Evolutionary conservation across 1,284 basidiomycete species (phyloP), one percentile per base, ranked within the genome.

Genomic region (Cutaneotrichosporon spelunceum): DNA sequence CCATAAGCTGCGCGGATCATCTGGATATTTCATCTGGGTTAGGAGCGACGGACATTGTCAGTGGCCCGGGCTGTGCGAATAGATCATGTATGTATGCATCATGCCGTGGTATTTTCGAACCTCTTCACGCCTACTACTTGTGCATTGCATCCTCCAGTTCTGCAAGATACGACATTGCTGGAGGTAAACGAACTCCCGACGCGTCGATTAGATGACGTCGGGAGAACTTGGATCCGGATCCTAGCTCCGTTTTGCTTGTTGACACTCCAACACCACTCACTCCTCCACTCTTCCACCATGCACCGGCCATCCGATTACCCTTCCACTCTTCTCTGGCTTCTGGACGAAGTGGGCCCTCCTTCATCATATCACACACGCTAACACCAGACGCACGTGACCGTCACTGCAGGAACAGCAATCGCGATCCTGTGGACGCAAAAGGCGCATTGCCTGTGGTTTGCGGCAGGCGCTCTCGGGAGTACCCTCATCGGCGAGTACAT

Each of bases 361-460:
- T n/a, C 30, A 11, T 1, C 4, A 10, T 4, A 4, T 14, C 49
- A 11, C 44, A 13, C 6, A 39, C 11, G 27, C 52, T 56, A 16
- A 57, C 42, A 4, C 0, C 52, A 81, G 79, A 79, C 79, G 9
- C 77, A 80, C 53, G 69, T 79, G 23, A 83, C 81, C 23, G 86
- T 91, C n/a, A 87, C 84, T 5, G 72, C 75, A 21, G 66, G 86
- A 48, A 87, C 87, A 1, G 85, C 85, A 7, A 61, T 76, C 26
- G 78, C 83, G 58, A 78, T 89, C 36, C 73, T 91, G 9, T 87
- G 84, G 63, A 88, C 89, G 1, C 83, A 84, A 50, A 87, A 88
- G 16, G 83, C 84, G 21, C 88, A 86, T 33, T 84, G 88, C 1
- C 78, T 81, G 11, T 92, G 87, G 78, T 90, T 91, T 70, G 81